phyloP scores from a whole-genome alignment of 192 early-diverging fungal species.

The Phycomyces nitens region DNA sequence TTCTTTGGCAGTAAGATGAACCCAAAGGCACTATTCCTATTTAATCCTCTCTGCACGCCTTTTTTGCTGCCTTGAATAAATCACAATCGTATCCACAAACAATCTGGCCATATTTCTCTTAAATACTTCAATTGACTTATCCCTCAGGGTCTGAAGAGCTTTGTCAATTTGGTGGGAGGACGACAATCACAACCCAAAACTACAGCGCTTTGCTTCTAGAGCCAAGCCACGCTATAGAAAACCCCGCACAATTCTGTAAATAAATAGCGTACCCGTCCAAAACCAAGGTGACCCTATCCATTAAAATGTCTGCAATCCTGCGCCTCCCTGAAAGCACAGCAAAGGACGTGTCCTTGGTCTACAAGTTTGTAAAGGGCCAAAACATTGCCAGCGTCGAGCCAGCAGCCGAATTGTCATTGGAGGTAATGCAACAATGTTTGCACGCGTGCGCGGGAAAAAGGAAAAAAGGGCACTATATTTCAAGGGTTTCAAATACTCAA shows the following conservation, averaged over 20 bases:
- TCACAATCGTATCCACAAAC: no score
- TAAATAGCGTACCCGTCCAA: not conserved
- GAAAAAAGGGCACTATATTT: no score
- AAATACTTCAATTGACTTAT: no score
- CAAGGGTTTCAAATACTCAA: no score
- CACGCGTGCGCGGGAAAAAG: no score
- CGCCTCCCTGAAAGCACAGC: slow-evolving; percentile 21
- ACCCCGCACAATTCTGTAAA: not conserved
- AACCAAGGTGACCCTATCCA: not conserved
- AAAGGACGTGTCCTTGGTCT: slow-evolving; percentile 22
- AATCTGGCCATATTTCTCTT: no score
- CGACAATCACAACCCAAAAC: no score
- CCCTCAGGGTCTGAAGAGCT: no score
- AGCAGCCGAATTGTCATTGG: slow-evolving; percentile 13
- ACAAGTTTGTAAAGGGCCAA: slow-evolving; percentile 9
- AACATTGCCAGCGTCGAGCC: slow-evolving; percentile 16
- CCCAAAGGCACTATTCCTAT: not conserved
- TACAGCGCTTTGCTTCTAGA: no score
- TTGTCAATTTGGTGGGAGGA: no score
- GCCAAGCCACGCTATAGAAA: not conserved
- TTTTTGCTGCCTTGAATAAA: not conserved
- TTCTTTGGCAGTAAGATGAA: not conserved
- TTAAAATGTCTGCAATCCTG: slow-evolving; percentile 20
- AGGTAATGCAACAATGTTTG: slow-evolving; percentile 9
- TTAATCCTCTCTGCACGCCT: no score